Evolutionary conservation across 2,329 filamentous ascomycete genomes (phyloP).

Genomic region (Xylaria multiplex): DNA sequence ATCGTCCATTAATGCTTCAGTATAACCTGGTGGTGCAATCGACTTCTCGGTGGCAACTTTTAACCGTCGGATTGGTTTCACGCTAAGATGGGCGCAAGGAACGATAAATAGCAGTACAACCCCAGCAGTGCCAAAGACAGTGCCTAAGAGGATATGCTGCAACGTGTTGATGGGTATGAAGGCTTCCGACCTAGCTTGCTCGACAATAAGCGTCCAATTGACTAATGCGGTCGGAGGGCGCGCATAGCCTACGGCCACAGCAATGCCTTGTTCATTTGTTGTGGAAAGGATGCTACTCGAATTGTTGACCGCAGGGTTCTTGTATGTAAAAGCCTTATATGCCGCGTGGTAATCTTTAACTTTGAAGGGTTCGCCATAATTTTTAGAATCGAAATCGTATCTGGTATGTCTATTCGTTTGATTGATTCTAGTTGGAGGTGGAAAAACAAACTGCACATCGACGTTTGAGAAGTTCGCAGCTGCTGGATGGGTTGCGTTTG

Average conservation of each 20-base stretch:
- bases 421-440: slow-evolving; percentile 57
- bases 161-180: slow-evolving; percentile 78
- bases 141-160: slow-evolving; percentile 82
- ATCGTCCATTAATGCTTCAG: slow-evolving; percentile 57
- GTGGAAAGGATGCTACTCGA: slow-evolving; percentile 75
- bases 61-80: slow-evolving; percentile 80
- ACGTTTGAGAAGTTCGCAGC: slow-evolving; percentile 54
- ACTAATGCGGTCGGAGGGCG: slow-evolving; percentile 73
- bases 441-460: slow-evolving; percentile 68
- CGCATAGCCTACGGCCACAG: slow-evolving; percentile 84
- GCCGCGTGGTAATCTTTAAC: slow-evolving; percentile 72
- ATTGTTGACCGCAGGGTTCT: slow-evolving; percentile 67
- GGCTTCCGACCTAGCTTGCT: slow-evolving; percentile 78
- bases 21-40: slow-evolving; percentile 71
- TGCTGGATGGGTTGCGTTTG: slow-evolving; percentile 57
- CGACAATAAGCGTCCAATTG: slow-evolving; percentile 85
- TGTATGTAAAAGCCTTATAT: slow-evolving; percentile 65
- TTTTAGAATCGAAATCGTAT: slow-evolving; percentile 56
- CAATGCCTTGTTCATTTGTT: slow-evolving; percentile 74
- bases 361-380: slow-evolving; percentile 63
- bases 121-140: slow-evolving; percentile 84
- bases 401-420: slow-evolving; percentile 60
- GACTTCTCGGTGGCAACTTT: slow-evolving; percentile 80
- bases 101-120: slow-evolving; percentile 76
- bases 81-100: slow-evolving; percentile 83